Evolutionary conservation across 306 rosid genomes (phyloP).

Genomic region (Canavalia ensiformis): DNA sequence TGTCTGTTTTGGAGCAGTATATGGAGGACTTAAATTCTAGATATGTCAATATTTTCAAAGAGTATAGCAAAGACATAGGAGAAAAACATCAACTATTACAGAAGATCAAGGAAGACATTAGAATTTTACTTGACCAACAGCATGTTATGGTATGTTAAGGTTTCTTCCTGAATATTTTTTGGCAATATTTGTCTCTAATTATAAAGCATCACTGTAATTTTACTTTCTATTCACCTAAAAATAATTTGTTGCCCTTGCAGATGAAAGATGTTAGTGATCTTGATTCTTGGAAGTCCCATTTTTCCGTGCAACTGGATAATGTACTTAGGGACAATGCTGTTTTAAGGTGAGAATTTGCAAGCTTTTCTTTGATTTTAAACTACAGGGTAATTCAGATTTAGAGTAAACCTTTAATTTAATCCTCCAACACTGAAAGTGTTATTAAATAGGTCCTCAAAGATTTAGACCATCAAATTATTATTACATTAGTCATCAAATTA

Average conservation of each 20-base stretch:
- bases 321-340: slow-evolving; percentile 67
- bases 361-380: slow-evolving; percentile 6
- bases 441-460: too few species aligned
- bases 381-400: not conserved
- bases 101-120: slow-evolving; percentile 69
- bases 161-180: slow-evolving; percentile 36
- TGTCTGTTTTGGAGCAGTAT: slow-evolving; percentile 86
- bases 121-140: slow-evolving; percentile 63
- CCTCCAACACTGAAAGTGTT: too few species aligned
- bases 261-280: slow-evolving; percentile 68
- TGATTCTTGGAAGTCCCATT: slow-evolving; percentile 74
- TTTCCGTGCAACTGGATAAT: slow-evolving; percentile 75
- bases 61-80: slow-evolving; percentile 67
- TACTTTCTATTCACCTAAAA: slow-evolving; percentile 23
- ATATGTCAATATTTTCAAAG: slow-evolving; percentile 71
- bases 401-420: not conserved
- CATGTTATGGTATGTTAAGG: slow-evolving; percentile 63
- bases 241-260: slow-evolving; percentile 59
- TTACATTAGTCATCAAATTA: too few species aligned
- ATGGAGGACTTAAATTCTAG: slow-evolving; percentile 81
- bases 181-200: not conserved
- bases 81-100: slow-evolving; percentile 61
- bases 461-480: too few species aligned
- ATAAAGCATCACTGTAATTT: not conserved
- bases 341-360: slow-evolving; percentile 67